A percentile compares a stretch with the other conserved stretches of the same genome.
phyloP scores from a whole-genome alignment of 2,329 filamentous ascomycete species.

The Scedosporium apiospermum region DNA sequence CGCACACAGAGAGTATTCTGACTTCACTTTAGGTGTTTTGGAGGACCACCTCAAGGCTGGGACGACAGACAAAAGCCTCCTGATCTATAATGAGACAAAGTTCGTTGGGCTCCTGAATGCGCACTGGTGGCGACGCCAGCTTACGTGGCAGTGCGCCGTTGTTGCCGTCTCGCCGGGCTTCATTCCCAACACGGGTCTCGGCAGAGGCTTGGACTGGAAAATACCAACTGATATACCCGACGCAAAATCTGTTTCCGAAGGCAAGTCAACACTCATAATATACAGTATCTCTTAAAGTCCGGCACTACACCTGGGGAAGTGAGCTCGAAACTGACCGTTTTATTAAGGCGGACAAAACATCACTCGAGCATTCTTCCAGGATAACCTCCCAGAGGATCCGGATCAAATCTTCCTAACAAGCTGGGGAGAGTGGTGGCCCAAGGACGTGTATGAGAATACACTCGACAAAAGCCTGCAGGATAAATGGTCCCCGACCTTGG shows the following conservation, averaged over 20 bases:
- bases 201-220: constrained; percentile 19
- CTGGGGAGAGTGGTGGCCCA: constrained; percentile 48
- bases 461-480: constrained; percentile 39
- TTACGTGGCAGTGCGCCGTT: constrained; percentile 31
- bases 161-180: constrained; percentile 45
- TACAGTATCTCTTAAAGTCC: background rate
- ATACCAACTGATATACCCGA: constrained; percentile 24
- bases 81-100: constrained; percentile 34
- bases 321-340: constrained; percentile 7
- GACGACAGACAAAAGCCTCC: constrained; percentile 19
- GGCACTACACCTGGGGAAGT: background rate
- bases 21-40: constrained; percentile 19
- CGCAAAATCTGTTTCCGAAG: constrained; percentile 37
- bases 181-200: constrained; percentile 37
- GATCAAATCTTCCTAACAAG: constrained; percentile 45
- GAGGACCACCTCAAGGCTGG: constrained; percentile 28
- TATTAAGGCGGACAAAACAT: constrained; percentile 33
- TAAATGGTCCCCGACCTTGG: constrained; percentile 38
- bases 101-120: constrained; percentile 40
- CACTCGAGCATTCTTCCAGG: constrained; percentile 30
- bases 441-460: constrained; percentile 27
- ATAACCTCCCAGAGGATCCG: constrained; percentile 39
- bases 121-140: constrained; percentile 46
- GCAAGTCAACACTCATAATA: constrained; percentile 17
- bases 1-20: too few species aligned